Conservation (phyloP, 1,139 yeast genomes). For the Wickerhamomyces sp. region DNA sequence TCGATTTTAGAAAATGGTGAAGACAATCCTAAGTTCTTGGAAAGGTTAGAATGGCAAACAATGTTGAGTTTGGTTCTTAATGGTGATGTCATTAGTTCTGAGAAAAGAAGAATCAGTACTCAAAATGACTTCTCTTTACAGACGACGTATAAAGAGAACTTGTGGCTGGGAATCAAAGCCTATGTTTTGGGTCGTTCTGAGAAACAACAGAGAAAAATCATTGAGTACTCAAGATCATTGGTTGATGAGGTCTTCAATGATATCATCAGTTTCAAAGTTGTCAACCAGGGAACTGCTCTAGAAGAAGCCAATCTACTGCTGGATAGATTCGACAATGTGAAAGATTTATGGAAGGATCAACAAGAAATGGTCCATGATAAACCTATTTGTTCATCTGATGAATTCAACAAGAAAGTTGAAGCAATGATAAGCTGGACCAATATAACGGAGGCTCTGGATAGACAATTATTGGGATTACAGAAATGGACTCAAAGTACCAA, state of each 20-base stretch:
- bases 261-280: constrained; percentile 56
- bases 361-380: constrained; percentile 78
- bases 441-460: constrained; percentile 62
- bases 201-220: constrained; percentile 70
- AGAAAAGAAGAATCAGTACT: constrained; percentile 72
- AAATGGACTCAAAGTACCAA: constrained; percentile 81
- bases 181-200: constrained; percentile 77
- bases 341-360: constrained; percentile 74
- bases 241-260: constrained; percentile 76
- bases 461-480: constrained; percentile 48
- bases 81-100: constrained; percentile 91
- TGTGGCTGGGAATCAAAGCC: constrained; percentile 73
- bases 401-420: constrained; percentile 62
- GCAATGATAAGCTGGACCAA: constrained; percentile 84
- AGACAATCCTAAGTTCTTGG: constrained; percentile 60
- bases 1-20: constrained; percentile 18
- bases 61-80: constrained; percentile 87
- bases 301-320: constrained; percentile 54
- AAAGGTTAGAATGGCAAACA: constrained; percentile 93
- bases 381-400: constrained; percentile 62
- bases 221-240: constrained; percentile 66
- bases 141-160: constrained; percentile 64
- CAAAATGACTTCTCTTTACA: constrained; percentile 42
- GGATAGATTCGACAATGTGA: constrained; percentile 60
- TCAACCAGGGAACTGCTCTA: constrained; percentile 17